Conservation (phyloP, 306 rosid species). For the Crataegus laevigata region DNA sequence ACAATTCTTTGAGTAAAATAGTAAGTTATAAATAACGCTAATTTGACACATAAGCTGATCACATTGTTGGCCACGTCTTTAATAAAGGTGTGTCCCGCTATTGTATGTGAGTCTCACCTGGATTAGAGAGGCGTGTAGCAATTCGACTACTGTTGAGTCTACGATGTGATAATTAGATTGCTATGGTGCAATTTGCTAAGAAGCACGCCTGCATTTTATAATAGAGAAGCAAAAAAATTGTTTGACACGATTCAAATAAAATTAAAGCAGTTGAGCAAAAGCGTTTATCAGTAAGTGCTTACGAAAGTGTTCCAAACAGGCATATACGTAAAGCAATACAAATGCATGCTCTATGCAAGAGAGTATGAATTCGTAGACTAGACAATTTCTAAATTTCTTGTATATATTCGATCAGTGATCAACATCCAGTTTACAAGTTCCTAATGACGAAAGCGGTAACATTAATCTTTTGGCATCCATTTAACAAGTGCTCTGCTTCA, state of each 20-base stretch:
- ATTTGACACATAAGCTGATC: no score
- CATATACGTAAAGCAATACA: no score
- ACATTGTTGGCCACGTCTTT: background rate
- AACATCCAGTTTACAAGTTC: background rate
- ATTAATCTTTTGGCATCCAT: background rate
- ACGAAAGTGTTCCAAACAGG: no score
- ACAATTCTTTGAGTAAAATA: no score
- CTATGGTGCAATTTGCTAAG: background rate
- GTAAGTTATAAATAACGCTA: no score
- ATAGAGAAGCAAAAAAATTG: background rate
- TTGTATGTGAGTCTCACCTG: background rate
- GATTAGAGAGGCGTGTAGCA: no score
- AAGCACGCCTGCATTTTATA: no score
- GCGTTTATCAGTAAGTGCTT: no score
- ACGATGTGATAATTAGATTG: no score
- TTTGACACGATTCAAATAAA: background rate
- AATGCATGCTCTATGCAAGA: background rate
- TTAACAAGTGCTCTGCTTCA: background rate
- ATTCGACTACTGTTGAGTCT: no score
- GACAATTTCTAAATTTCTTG: background rate
- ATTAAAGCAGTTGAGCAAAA: no score
- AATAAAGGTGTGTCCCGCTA: background rate
- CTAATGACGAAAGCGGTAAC: background rate
- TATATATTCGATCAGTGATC: background rate
- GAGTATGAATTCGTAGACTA: background rate